Evolutionary conservation across 495 filamentous ascomycete species (phyloP).

Genomic region (Aspergillus cristatus): DNA sequence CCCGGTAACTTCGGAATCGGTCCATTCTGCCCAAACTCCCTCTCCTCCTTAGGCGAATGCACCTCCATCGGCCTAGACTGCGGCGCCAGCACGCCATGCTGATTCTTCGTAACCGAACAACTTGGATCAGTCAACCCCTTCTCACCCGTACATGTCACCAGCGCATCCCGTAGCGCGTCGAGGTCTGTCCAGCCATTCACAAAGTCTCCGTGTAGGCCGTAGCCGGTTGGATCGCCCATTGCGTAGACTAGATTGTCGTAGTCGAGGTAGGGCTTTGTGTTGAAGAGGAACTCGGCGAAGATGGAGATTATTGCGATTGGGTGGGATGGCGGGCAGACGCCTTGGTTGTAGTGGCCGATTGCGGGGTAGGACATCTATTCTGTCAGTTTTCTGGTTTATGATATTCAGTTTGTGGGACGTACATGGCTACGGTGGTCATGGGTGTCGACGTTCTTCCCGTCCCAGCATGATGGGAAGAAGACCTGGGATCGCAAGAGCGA

Average conservation of each 20-base stretch:
- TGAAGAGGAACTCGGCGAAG: conserved; percentile 62
- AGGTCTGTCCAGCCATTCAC: conserved; percentile 17
- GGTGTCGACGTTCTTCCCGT: conserved; percentile 45
- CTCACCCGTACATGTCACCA: conserved; percentile 13
- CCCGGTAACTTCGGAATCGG: conserved; percentile 9
- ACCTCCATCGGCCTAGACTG: conserved; percentile 4
- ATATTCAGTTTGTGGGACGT: background rate
- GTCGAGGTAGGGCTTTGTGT: conserved; percentile 45
- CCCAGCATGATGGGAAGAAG: conserved; percentile 50
- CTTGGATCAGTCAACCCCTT: conserved; percentile 3
- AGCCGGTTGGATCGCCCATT: conserved; percentile 19
- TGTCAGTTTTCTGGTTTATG: background rate
- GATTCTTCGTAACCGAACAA: conserved; percentile 12
- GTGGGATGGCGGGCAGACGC: conserved; percentile 33
- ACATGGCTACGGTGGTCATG: conserved; percentile 43
- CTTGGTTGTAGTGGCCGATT: conserved; percentile 18
- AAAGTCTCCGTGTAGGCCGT: conserved; percentile 21
- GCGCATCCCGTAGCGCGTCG: conserved; percentile 5
- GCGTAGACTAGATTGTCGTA: conserved; percentile 14
- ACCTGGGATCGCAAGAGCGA: conserved; percentile 35
- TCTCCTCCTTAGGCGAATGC: conserved; percentile 4
- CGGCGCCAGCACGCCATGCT: conserved; percentile 5
- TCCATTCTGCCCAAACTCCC: conserved; percentile 13
- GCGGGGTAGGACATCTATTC: conserved; percentile 22
- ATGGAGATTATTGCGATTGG: conserved; percentile 52